phyloP scores from a whole-genome alignment of 768 basidiomycete genomes.

The Filobasidium floriforme region DNA sequence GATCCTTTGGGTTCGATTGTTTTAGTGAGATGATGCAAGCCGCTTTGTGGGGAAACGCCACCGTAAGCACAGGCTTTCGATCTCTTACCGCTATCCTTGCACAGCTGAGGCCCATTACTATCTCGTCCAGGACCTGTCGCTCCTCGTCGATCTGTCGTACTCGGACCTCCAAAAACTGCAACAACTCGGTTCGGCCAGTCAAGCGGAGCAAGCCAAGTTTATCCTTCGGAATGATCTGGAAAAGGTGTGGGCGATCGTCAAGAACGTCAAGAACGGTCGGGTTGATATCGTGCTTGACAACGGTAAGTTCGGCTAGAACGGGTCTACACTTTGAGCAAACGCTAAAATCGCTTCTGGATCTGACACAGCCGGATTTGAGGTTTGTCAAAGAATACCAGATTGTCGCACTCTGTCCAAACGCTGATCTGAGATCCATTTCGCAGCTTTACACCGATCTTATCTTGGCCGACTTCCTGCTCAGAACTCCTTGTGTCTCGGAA shows the following conservation, averaged over 20 bases:
- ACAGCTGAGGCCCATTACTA: neutral
- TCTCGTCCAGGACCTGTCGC: constrained; percentile 67
- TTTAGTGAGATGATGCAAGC: constrained; percentile 43
- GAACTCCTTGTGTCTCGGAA: constrained; percentile 70
- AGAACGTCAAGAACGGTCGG: constrained; percentile 51
- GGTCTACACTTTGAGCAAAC: no score
- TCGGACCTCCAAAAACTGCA: constrained; percentile 78
- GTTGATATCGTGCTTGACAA: constrained; percentile 91
- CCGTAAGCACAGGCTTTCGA: constrained; percentile 54
- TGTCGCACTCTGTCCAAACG: neutral
- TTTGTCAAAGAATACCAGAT: constrained; percentile 37
- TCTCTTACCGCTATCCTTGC: neutral
- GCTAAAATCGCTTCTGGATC: no score
- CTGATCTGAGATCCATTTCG: constrained; percentile 1
- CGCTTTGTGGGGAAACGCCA: constrained; percentile 79
- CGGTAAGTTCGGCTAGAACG: constrained; percentile 50
- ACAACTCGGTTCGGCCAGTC: constrained; percentile 70
- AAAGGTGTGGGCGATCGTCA: constrained; percentile 64
- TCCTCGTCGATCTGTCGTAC: constrained; percentile 75
- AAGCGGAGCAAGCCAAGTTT: constrained; percentile 63
- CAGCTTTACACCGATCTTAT: constrained; percentile 89
- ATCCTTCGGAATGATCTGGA: constrained; percentile 79
- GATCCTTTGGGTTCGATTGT: no score
- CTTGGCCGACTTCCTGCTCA: constrained; percentile 70
- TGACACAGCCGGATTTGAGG: constrained; percentile 90